Percentiles rank a stretch among this genome's conserved stretches.
phyloP scores from a whole-genome alignment of 768 basidiomycete genomes.

The Tricholoma terreum region DNA sequence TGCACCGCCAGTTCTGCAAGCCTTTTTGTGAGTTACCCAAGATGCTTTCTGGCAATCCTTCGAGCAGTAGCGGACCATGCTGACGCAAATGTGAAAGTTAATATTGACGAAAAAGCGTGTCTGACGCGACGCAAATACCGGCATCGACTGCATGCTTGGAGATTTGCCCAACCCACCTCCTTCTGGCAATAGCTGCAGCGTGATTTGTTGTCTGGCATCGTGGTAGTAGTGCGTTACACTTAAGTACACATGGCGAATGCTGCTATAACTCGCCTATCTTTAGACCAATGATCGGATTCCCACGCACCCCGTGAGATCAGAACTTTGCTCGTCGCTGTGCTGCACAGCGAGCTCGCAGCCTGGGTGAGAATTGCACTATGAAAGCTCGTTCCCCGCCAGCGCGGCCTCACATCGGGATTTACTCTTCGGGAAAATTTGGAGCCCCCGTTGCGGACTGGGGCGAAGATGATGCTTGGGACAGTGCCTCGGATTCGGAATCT shows the following conservation, averaged over 20 bases:
- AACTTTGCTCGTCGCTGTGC: constrained; percentile 2
- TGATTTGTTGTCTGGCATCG: not conserved
- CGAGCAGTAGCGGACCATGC: constrained; percentile 12
- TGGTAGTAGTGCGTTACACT: no score
- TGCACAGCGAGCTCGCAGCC: constrained; percentile 4
- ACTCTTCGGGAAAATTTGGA: constrained; percentile 44
- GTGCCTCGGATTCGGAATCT: constrained; percentile 74
- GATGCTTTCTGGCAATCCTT: constrained; percentile 11
- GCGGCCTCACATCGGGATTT: constrained; percentile 68
- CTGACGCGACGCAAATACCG: not conserved
- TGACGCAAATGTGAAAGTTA: not conserved
- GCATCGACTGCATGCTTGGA: constrained; percentile 9
- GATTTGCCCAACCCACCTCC: not conserved
- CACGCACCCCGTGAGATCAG: constrained; percentile 11
- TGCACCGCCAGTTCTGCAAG: constrained; percentile 3
- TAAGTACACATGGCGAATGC: not conserved
- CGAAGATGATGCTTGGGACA: constrained; percentile 90
- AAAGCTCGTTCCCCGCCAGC: constrained; percentile 66
- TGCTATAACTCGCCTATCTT: not conserved
- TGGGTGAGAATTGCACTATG: constrained; percentile 28
- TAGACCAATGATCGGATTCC: constrained; percentile 10
- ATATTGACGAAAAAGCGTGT: not conserved
- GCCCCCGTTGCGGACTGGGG: constrained; percentile 54
- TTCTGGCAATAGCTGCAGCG: not conserved
- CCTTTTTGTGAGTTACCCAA: constrained; percentile 5